phyloP scores from a whole-genome alignment of 129 eudicot genomes.

The Centrapalus pauciflorus region DNA sequence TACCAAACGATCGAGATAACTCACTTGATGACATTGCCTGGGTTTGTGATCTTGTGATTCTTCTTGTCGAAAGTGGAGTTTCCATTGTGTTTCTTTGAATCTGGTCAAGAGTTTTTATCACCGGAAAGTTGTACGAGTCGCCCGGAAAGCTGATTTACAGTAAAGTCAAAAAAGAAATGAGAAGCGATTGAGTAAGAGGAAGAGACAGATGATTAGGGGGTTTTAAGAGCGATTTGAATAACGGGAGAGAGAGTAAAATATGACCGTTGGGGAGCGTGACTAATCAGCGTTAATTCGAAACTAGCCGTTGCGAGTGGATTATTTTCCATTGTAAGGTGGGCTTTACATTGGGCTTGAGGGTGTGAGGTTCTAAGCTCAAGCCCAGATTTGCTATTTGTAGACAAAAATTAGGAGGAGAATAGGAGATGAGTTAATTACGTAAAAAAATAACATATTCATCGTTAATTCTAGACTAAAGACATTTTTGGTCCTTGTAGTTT shows the following conservation, averaged over 20 bases:
- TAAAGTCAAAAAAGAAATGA: neutral
- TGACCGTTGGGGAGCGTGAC: constrained; percentile 59
- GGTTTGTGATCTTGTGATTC: constrained; percentile 80
- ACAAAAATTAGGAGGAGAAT: too few relatives aligned
- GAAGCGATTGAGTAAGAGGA: neutral
- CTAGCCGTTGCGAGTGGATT: constrained; percentile 61
- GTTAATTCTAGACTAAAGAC: too few relatives aligned
- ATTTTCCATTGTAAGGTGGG: neutral
- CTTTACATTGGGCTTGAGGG: neutral
- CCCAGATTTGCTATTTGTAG: neutral
- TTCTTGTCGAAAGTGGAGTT: constrained; percentile 78
- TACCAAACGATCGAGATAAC: neutral
- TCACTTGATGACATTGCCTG: constrained; percentile 39
- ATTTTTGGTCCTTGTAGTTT: too few relatives aligned
- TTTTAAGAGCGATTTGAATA: constrained; percentile 6
- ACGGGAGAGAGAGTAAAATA: constrained; percentile 15
- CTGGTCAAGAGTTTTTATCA: neutral
- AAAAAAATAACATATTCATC: too few relatives aligned
- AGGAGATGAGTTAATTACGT: too few relatives aligned
- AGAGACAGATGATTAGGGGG: constrained; percentile 5
- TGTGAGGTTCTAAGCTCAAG: neutral
- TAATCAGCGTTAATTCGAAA: constrained; percentile 17
- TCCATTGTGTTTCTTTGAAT: constrained; percentile 40
- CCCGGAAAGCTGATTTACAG: constrained; percentile 13
- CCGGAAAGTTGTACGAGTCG: neutral